Base-by-base conservation (phyloP, 2,329 filamentous ascomycete species). In the Fusarium sp. region DNA sequence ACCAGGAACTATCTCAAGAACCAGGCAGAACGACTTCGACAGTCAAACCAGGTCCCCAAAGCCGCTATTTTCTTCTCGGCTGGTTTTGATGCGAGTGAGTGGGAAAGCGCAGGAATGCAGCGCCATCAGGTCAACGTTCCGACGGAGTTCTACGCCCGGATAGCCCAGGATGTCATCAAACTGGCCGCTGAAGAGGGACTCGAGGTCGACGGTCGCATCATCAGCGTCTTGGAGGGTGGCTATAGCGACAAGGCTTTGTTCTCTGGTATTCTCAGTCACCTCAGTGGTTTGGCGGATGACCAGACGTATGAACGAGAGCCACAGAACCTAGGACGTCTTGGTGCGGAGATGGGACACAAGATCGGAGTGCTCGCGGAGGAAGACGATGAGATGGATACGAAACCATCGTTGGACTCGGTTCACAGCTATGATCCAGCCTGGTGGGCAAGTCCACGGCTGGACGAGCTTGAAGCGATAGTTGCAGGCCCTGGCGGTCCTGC, bases 61-160 rank as follows among this genome's bases (percentile, higher is more conserved):
- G 94, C 94, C 2, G 96, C 94, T 37, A 95, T 99, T 54, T 99
- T 99, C 84, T 85, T 99, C 59, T 98, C 96, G 54, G 95, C 97
- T 3, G 97, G 97, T 0, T 99, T 99, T 75, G 97, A 99, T 83
- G 97, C 97, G 4, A 98, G 95, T 80, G 95, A 99, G 81, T 97
- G 94, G 91, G 97, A 99, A 82, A 92, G 93, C 20, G 87, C 90
- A 5, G 95, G 94, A 4, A 99, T 99, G 97, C 97, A 99, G 83
- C 90, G 97, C 56, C 97, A 99, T 82, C 93, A 94, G 67, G 95
- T 98, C 78, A 98, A 98, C 79, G 97, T 99, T 3, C 96, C 97
- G 0, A 99, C 96, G 0, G 94, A 96, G 63, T 99, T 99, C 81
- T 99, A 98, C 80, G 97, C 97, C 58, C 91, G 93, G 2, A 93